phyloP scores from a whole-genome alignment of 352 stramenopile species.

The Phytopythium delawarense region DNA sequence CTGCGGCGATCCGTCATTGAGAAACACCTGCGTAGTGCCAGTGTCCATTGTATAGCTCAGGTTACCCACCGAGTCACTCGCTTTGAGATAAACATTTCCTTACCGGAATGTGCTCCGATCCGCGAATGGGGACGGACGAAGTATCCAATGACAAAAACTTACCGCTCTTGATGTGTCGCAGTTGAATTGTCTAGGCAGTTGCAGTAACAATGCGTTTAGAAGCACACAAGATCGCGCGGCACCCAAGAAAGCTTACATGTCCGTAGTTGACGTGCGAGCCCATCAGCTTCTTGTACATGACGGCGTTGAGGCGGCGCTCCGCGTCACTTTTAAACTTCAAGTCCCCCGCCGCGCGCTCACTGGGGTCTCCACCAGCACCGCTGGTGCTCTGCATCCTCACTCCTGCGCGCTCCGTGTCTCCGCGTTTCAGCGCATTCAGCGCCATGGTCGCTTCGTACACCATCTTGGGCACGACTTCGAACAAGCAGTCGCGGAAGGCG shows the following conservation, averaged over 20 bases:
- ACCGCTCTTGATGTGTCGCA: conserved; percentile 58
- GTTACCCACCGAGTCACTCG: too few relatives aligned
- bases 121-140: conserved; percentile 40
- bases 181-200: conserved; percentile 41
- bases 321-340: conserved; percentile 70
- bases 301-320: conserved; percentile 58
- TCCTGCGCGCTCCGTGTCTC: conserved; percentile 1
- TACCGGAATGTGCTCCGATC: conserved; percentile 43
- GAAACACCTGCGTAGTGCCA: conserved; percentile 27
- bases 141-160: conserved; percentile 50
- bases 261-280: conserved; percentile 61
- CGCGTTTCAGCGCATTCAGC: conserved; percentile 17
- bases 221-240: neutral
- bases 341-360: conserved; percentile 1
- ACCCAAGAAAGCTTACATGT: conserved; percentile 24
- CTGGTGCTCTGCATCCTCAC: neutral
- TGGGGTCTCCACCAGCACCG: neutral
- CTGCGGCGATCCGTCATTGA: conserved; percentile 38
- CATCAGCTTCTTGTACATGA: conserved; percentile 66
- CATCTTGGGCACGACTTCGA: conserved; percentile 74
- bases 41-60: neutral
- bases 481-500: conserved; percentile 62
- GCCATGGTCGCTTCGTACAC: conserved; percentile 59
- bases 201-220: neutral
- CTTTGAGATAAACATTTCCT: too few relatives aligned